phyloP scores from a whole-genome alignment of 352 stramenopile species.

The Phytophthora cactorum region DNA sequence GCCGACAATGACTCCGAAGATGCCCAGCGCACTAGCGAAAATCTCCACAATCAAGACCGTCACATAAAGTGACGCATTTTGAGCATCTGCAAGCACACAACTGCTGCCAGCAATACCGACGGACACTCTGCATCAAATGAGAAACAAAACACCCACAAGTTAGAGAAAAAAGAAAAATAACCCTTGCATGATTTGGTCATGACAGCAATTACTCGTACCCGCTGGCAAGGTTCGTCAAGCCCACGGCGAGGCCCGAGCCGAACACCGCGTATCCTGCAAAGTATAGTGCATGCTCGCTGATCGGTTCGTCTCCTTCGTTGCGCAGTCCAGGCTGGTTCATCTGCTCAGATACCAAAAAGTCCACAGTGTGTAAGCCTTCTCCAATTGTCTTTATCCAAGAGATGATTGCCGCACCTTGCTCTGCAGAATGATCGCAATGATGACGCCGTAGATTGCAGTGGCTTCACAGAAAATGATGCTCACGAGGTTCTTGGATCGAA shows the following conservation, averaged over 20 bases:
- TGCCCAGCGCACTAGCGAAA: conserved; percentile 98
- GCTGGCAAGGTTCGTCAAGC: conserved; percentile 98
- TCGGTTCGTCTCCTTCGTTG: conserved; percentile 63
- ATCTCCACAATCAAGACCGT: conserved; percentile 99
- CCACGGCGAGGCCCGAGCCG: conserved; percentile 96
- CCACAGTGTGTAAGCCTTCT: conserved; percentile 5
- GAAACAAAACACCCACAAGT: conserved; percentile 5
- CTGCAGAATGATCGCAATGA: conserved; percentile 99
- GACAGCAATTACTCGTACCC: conserved; percentile 54
- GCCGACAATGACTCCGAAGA: conserved; percentile 98
- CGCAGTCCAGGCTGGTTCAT: conserved; percentile 82
- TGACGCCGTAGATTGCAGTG: conserved; percentile 99
- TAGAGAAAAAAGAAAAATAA: conserved; percentile 1
- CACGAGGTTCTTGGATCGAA: conserved; percentile 99
- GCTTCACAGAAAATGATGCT: conserved; percentile 99
- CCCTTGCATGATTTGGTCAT: not conserved
- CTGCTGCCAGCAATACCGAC: conserved; percentile 98
- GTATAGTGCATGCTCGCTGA: conserved; percentile 86
- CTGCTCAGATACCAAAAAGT: conserved; percentile 24
- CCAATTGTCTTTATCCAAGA: not conserved
- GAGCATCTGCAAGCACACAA: conserved; percentile 98
- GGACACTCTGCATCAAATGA: conserved; percentile 80
- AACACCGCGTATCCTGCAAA: conserved; percentile 99
- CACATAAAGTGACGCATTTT: conserved; percentile 98
- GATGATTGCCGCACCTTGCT: conserved; percentile 88